Evolutionary conservation across 2,329 filamentous ascomycete genomes (phyloP).

Genomic region (Trichoderma sp.): DNA sequence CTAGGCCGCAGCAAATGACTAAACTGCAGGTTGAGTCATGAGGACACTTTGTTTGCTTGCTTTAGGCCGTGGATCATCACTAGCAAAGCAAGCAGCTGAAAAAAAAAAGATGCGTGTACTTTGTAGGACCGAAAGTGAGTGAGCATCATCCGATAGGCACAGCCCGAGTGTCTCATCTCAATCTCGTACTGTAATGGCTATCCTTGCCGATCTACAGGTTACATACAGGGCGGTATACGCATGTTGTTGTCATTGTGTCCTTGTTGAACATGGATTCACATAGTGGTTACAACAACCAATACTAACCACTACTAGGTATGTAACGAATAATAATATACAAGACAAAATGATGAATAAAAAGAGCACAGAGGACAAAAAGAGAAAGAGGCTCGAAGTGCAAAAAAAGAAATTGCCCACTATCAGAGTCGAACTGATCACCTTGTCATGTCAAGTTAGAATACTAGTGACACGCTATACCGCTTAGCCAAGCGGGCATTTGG

Average conservation of each 20-base stretch:
- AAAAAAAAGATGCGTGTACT: neutral
- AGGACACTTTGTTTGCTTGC: neutral
- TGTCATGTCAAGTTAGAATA: conserved; percentile 17
- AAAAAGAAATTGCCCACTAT: conserved; percentile 18
- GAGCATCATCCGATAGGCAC: neutral
- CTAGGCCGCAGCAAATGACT: neutral
- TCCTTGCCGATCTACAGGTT: neutral
- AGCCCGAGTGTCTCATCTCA: neutral
- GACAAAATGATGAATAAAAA: neutral
- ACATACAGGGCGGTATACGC: neutral
- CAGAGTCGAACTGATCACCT: conserved; percentile 21
- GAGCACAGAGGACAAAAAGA: neutral
- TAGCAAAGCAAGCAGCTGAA: neutral
- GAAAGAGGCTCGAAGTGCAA: neutral
- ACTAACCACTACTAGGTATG: neutral
- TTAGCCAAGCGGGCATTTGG: conserved; percentile 19
- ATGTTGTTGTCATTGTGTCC: neutral
- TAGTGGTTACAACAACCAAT: neutral
- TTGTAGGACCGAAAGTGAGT: neutral
- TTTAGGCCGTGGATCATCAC: neutral
- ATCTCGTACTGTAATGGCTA: neutral
- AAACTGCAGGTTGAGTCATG: neutral
- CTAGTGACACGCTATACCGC: conserved; percentile 22
- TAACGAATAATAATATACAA: neutral
- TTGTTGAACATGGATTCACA: neutral